Evolutionary conservation across 2,329 filamentous ascomycete species (phyloP), one percentile per base, ranked within the genome.

Genomic region (Triangularia verruculosa): DNA sequence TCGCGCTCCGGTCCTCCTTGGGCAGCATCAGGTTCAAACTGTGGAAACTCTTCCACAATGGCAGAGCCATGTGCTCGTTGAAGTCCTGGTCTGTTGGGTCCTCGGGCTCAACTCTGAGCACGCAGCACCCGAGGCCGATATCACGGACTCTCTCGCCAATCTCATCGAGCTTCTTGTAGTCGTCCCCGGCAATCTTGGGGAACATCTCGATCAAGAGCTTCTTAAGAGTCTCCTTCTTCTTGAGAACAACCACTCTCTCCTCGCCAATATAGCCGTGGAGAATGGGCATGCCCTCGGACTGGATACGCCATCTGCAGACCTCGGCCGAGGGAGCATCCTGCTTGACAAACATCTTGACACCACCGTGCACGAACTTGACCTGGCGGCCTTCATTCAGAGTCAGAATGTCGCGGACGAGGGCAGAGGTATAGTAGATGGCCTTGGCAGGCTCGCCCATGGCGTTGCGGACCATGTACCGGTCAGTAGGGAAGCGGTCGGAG

Each of bases 281-380:
- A 69, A 99, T 93, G 9, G 90, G 88, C 79, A 99, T 87, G 24
- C 95, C 95, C 77, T 99, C 95, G 12, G 89, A 91, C 81, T 99
- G 95, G 71, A 99, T 95, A 55, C 95, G 88, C 95, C 95, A 99
- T 64, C 89, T 86, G 80, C 93, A 97, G 32, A 95, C 90, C 61
- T 93, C 89, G 34, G 89, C 88, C 4, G 89, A 90, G 64, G 96
- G 93, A 0, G 92, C 90, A 73, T 97, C 93, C 76, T 98, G 94
- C 81, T 96, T 97, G 82, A 98, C 95, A 75, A 96, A 99, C 92
- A 98, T 98, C 79, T 96, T 96, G 32, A 99, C 93, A 68, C 95
- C 95, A 58, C 90, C 94, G 77, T 99, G 95, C 57, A 99, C 91
- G 74, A 99, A 97, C 75, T 95, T 96, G 77, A 98, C 89, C 54